Evolutionary conservation across 2,329 filamentous ascomycete species (phyloP), one percentile per base, ranked within the genome.

Genomic region (Aspergillus latus): DNA sequence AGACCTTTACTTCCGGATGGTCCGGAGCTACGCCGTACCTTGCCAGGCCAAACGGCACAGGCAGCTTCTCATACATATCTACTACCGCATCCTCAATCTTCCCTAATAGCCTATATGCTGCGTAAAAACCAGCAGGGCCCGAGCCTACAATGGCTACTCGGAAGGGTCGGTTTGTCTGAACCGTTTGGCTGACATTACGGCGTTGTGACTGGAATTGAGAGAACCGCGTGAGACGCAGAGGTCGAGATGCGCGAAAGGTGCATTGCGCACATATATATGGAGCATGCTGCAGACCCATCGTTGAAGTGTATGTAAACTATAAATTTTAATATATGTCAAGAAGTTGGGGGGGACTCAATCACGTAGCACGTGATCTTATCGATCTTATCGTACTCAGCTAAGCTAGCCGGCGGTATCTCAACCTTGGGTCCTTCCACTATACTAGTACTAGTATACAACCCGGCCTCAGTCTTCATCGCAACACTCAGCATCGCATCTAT

Each of bases 1-100:
- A 29, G 77, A 94, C 91, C 85, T 99, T 99, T 64, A 99, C 94
- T 77, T 99, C 93, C 0, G 94, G 93, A 75, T 99, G 94, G 72
- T 99, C 94, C 4, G 94, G 94, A n/a, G 94, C 95, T 57, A 99
- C 94, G 7, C 94, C 94, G 69, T 94, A 96, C 54, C 94, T 83
- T 49, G 96, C 92, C 54, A 99, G 82, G 1, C 94, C 94, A 70
- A 90, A 99, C 0, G 94, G 94, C 3, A 96, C 92, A 0, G 94
- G 94, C 39, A 97, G 77, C 29, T 90, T 86, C 75, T 99, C 94
- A 70, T 96, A 99, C 93, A 99, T 97, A 74, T 97, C 93, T 21
- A 99, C 83, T 49, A 84, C 82, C 0, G 88, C 86, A 69, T 87
- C 79, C 21, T 86, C 80, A 37, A 94, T 81, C 66, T 87, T 90